phyloP scores from a whole-genome alignment of 1,284 basidiomycete species.

The Rhodotorula sp. region DNA sequence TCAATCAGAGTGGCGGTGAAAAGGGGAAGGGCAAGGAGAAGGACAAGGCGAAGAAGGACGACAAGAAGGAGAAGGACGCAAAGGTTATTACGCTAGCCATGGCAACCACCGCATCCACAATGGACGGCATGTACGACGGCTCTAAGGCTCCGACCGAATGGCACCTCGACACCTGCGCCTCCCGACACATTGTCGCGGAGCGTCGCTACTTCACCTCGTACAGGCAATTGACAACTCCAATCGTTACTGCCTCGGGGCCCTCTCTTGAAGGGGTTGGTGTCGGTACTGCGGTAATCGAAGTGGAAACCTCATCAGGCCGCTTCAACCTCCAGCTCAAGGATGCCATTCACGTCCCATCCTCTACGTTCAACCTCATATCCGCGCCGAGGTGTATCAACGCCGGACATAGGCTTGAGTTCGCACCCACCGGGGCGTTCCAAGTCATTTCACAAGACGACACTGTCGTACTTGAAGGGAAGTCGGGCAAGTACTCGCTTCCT shows the following conservation, averaged over 20 bases:
- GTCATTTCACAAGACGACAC: no score
- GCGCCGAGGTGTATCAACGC: background rate
- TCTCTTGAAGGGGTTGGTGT: background rate
- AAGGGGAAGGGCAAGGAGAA: background rate
- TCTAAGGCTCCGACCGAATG: background rate
- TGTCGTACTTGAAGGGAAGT: no score
- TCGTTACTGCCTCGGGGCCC: background rate
- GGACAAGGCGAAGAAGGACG: no score
- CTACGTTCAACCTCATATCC: constrained; percentile 6
- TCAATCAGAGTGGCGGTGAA: background rate
- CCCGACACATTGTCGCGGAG: background rate
- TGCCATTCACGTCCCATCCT: background rate
- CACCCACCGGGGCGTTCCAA: no score
- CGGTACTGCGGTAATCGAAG: background rate
- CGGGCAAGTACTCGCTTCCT: no score
- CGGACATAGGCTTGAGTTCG: background rate
- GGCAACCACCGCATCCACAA: background rate
- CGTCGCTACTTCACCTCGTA: background rate
- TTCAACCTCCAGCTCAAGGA: background rate
- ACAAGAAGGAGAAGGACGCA: background rate
- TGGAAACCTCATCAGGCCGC: background rate
- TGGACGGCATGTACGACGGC: background rate
- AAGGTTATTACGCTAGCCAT: background rate
- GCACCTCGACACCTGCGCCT: constrained; percentile 4
- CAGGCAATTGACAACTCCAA: background rate